Evolutionary conservation across 2,329 filamentous ascomycete species (phyloP), one percentile per base, ranked within the genome.

Genomic region (Colletotrichum lupini): DNA sequence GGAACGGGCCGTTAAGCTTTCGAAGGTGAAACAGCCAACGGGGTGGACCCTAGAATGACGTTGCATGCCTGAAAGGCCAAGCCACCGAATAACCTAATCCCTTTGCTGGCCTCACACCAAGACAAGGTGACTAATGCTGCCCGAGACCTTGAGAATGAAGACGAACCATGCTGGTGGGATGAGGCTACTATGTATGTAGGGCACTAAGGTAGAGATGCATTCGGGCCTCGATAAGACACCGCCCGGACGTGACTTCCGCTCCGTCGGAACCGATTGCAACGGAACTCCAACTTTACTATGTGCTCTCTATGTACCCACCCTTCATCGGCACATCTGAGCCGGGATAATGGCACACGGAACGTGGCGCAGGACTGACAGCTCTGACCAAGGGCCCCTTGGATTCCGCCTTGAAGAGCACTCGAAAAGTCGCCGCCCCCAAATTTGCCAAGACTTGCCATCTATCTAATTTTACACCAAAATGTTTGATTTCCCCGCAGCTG

Each of bases 1-100:
- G 70, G 70, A 65, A 70, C 70, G 70, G 67, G 6, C 70, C 67
- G 70, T 73, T 65, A 61, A 52, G 60, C 66, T 73, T 58, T 59
- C 22, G 19, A 26, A n/a, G 8, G 26, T 70, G 70, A 73, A 70
- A 65, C 70, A 11, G 16, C 3, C 14, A 46, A 32, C 35, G 32
- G 46, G 60, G 55, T 60, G 26, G 60, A 56, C 46, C 56, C 60
- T 26, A n/a, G 26, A 19, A 19, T 56, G 55, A 65, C 26, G 12
- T 19, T n/a, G 66, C 26, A 65, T 16, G 60, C 70, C 37, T 60
- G 53, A 42, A 70, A 26, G 28, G 60, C 66, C 67, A 70, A 70
- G 66, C 22, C 67, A 9, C 5, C 6, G 22, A 30, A 46, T 11
- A 70, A 73, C 67, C 37, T 49, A 61, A 64, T 6, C 5, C 19